phyloP scores from a whole-genome alignment of 2,329 filamentous ascomycete genomes.

The Sporothrix globosa region DNA sequence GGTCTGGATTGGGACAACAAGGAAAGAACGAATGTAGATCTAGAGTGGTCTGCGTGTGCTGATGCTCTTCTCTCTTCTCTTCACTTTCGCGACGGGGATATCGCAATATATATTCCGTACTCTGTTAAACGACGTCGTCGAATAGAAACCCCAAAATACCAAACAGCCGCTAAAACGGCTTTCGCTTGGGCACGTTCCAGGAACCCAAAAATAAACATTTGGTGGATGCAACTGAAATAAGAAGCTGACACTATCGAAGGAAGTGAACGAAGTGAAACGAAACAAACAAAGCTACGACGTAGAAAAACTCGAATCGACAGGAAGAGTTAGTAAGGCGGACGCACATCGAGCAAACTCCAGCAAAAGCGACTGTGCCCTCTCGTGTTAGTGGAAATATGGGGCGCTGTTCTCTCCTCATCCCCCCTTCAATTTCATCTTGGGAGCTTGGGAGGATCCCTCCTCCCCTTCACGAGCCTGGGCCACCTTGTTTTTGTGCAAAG shows the following conservation, averaged over 20 bases:
- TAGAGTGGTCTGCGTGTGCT: neutral
- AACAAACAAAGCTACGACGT: neutral
- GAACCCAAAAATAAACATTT: constrained; percentile 23
- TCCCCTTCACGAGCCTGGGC: neutral
- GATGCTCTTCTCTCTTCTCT: neutral
- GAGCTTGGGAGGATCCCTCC: neutral
- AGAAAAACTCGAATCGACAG: neutral
- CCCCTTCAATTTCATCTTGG: constrained; percentile 18
- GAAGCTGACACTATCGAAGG: neutral
- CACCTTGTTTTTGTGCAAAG: neutral
- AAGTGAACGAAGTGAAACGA: constrained; percentile 2
- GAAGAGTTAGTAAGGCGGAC: neutral
- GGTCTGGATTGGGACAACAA: neutral
- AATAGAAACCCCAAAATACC: no score
- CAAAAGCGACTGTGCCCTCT: neutral
- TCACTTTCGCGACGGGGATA: neutral
- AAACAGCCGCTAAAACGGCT: neutral
- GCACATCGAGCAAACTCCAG: neutral
- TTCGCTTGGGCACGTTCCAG: neutral
- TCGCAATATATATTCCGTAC: constrained; percentile 16
- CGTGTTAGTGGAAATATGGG: neutral
- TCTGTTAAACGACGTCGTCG: neutral
- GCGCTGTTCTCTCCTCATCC: neutral
- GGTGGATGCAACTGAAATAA: neutral
- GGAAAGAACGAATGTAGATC: constrained; percentile 23